Conservation (phyloP, 805 yeast genomes). For the Candida schatavii region DNA sequence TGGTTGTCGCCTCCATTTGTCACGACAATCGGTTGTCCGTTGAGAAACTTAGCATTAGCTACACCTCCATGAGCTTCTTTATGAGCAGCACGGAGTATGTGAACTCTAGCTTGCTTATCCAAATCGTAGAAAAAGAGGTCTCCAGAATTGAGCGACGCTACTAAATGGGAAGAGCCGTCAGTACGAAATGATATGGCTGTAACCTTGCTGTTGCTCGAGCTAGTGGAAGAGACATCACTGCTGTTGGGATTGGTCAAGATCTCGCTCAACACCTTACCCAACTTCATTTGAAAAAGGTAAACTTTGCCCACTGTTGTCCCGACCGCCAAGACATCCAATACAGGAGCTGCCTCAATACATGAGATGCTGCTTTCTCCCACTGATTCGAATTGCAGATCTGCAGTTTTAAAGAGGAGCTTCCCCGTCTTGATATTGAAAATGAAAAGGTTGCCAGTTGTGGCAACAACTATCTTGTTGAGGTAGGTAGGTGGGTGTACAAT, state of each 20-base stretch:
- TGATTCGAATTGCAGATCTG: conserved; percentile 38
- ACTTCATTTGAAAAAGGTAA: conserved; percentile 62
- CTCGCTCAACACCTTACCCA: conserved; percentile 48
- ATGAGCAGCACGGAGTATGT: conserved; percentile 71
- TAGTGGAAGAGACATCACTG: conserved; percentile 36
- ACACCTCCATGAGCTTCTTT: conserved; percentile 75
- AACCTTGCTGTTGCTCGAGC: conserved; percentile 30
- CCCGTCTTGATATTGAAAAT: conserved; percentile 78
- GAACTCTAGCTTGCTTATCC: conserved; percentile 68
- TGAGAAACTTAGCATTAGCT: conserved; percentile 66
- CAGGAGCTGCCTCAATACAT: conserved; percentile 81
- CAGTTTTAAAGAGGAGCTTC: conserved; percentile 58
- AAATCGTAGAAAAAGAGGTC: conserved; percentile 85
- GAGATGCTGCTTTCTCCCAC: conserved; percentile 50
- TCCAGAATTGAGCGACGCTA: conserved; percentile 75
- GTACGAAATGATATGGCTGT: conserved; percentile 82
- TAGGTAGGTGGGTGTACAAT: conserved; percentile 86
- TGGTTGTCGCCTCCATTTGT: conserved; percentile 91
- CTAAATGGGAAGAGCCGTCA: conserved; percentile 82
- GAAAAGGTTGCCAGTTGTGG: conserved; percentile 62
- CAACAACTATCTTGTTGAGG: conserved; percentile 80
- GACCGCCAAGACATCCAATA: conserved; percentile 74
- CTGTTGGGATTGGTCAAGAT: conserved; percentile 32
- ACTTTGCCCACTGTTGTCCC: conserved; percentile 72
- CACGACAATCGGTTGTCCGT: conserved; percentile 88